Conservation (phyloP, 164 flowering plant genomes). For the Vitis rotundifolia region DNA sequence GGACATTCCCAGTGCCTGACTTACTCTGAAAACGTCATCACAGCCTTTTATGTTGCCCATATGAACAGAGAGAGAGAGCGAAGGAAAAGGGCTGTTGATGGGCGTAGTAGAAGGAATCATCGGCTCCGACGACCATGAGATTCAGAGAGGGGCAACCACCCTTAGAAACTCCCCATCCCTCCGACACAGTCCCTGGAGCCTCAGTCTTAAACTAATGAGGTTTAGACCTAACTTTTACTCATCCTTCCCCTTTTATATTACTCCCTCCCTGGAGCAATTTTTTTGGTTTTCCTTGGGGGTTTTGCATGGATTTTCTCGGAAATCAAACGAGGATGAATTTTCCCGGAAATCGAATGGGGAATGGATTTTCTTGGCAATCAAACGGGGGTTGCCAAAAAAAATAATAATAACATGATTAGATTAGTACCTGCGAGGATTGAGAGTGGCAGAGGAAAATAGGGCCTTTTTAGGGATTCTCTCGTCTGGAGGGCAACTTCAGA, state of each 20-base stretch:
- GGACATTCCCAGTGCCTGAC: slow-evolving; percentile 5
- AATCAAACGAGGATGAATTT: neutral
- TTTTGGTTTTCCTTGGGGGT: no score
- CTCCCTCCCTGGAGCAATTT: no score
- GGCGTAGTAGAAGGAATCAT: slow-evolving; percentile 16
- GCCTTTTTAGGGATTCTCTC: no score
- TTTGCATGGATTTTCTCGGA: neutral
- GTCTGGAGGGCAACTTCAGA: no score
- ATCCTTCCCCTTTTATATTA: no score
- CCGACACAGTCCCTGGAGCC: slow-evolving; percentile 18
- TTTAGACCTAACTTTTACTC: slow-evolving; percentile 4
- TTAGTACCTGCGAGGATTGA: no score
- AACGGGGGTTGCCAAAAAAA: neutral
- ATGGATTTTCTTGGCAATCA: neutral
- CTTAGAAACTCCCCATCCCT: neutral
- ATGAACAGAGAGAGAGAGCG: neutral
- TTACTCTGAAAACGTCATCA: slow-evolving; percentile 19
- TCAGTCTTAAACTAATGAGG: slow-evolving; percentile 44
- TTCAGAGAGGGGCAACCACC: slow-evolving; percentile 17
- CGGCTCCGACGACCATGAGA: slow-evolving; percentile 16
- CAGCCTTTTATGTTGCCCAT: slow-evolving; percentile 9
- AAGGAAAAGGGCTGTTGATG: neutral
- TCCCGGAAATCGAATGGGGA: neutral
- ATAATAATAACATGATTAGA: no score
- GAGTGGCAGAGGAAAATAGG: no score